These are phyloP conservation scores for Breynia disticha DNA, from an alignment of 441 rosid species.

Conservation along the genomic window DNA sequence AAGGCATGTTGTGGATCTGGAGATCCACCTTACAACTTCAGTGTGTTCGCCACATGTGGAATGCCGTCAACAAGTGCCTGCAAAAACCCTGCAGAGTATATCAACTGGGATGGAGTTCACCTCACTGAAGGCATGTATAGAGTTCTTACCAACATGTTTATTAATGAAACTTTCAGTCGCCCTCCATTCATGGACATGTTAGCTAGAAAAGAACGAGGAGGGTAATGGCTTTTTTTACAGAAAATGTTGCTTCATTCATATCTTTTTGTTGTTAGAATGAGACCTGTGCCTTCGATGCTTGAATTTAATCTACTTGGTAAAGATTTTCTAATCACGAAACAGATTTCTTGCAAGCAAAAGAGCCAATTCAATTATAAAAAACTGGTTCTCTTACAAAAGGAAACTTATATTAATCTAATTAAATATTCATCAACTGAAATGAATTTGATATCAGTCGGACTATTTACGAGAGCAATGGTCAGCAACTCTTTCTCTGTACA, in stretches of 20 bases:
- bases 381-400: too few species aligned
- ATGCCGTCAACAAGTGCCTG: slow-evolving; percentile 33
- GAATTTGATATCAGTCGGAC: slow-evolving; percentile 18
- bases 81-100: slow-evolving; percentile 43
- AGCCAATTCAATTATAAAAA: too few species aligned
- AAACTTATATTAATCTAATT: too few species aligned
- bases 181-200: slow-evolving; percentile 51
- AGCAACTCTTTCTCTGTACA: slow-evolving; percentile 17
- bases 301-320: too few species aligned
- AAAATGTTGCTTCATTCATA: too few species aligned
- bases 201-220: slow-evolving; percentile 22
- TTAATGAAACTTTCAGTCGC: slow-evolving; percentile 39
- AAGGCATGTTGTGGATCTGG: slow-evolving; percentile 77
- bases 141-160: slow-evolving; percentile 54
- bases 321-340: too few species aligned
- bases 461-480: slow-evolving; percentile 18
- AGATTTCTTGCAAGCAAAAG: too few species aligned
- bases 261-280: too few species aligned
- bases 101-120: slow-evolving; percentile 97
- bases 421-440: too few species aligned
- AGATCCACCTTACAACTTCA: slow-evolving; percentile 58
- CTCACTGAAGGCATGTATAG: slow-evolving; percentile 82
- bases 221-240: neutral
- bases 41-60: slow-evolving; percentile 51
- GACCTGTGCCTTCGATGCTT: too few species aligned